Conservation (phyloP, 441 rosid genomes). For the Geranium incanum region DNA sequence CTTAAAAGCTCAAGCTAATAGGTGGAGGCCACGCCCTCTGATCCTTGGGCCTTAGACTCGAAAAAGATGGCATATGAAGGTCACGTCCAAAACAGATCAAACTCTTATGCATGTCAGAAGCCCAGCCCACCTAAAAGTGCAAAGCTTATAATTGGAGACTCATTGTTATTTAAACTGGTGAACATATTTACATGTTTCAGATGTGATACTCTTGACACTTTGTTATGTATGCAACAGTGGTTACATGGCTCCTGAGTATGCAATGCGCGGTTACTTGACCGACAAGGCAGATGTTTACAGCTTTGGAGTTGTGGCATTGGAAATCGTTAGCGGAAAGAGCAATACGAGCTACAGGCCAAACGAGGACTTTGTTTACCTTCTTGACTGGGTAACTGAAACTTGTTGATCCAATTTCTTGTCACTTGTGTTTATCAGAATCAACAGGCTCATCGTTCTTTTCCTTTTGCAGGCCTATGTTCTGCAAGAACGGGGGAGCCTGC, state of each 20-base stretch:
- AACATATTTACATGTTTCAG: too few relatives aligned
- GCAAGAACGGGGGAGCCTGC: constrained; percentile 64
- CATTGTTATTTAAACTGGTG: too few relatives aligned
- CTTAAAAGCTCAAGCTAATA: too few relatives aligned
- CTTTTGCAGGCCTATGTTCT: constrained; percentile 57
- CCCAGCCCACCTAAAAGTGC: too few relatives aligned
- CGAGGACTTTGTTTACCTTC: constrained; percentile 72
- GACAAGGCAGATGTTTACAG: constrained; percentile 46
- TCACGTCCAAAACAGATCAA: too few relatives aligned
- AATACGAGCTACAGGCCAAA: constrained; percentile 71
- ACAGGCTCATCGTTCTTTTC: background rate
- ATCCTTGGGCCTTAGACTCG: too few relatives aligned
- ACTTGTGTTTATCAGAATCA: too few relatives aligned
- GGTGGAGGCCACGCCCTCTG: too few relatives aligned
- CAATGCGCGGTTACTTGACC: constrained; percentile 67
- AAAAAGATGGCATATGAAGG: too few relatives aligned
- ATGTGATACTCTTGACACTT: background rate
- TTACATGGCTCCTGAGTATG: constrained; percentile 72
- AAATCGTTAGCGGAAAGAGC: constrained; percentile 57
- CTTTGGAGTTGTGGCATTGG: constrained; percentile 40
- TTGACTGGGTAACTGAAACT: constrained; percentile 54
- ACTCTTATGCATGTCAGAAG: too few relatives aligned
- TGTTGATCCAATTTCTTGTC: too few relatives aligned
- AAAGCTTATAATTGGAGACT: too few relatives aligned
- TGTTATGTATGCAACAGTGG: constrained; percentile 28